Evolutionary conservation across 140 eudicot species (phyloP).

Genomic region (Senecio squalidus): DNA sequence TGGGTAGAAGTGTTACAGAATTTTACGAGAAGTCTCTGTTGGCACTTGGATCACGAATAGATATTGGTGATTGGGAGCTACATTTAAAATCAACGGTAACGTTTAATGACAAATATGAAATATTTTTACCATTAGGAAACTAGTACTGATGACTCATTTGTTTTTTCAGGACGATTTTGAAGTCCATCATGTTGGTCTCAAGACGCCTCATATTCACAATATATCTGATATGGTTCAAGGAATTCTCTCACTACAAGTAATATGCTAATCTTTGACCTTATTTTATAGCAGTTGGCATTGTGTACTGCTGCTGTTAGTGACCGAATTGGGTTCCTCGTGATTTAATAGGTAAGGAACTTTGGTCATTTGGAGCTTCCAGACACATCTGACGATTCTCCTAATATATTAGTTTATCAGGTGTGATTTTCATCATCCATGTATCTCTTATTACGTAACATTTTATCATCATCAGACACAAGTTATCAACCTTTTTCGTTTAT

Average conservation of each 20-base stretch:
- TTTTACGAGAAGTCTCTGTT: slow-evolving; percentile 49
- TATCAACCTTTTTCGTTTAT: slow-evolving; percentile 6
- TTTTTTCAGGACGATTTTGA: slow-evolving; percentile 72
- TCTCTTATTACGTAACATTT: slow-evolving; percentile 1
- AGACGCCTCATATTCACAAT: slow-evolving; percentile 79
- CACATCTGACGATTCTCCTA: slow-evolving; percentile 62
- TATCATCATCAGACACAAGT: slow-evolving; percentile 8
- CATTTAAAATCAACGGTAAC: slow-evolving; percentile 83
- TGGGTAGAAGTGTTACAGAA: slow-evolving; percentile 49
- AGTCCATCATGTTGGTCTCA: slow-evolving; percentile 88
- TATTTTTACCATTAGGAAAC: slow-evolving; percentile 1
- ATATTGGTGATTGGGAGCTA: slow-evolving; percentile 83
- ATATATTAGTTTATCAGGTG: slow-evolving; percentile 93
- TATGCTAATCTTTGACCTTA: slow-evolving; percentile 8
- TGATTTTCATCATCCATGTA: not conserved
- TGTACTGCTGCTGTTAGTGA: slow-evolving; percentile 11
- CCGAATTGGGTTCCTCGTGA: slow-evolving; percentile 6
- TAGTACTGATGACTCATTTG: slow-evolving; percentile 2
- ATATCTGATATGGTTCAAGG: slow-evolving; percentile 75
- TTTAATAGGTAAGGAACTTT: slow-evolving; percentile 52
- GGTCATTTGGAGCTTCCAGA: slow-evolving; percentile 85
- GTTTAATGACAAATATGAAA: slow-evolving; percentile 2
- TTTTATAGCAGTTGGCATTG: not conserved
- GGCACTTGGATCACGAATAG: slow-evolving; percentile 75
- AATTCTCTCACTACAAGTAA: slow-evolving; percentile 63